Percentiles rank a stretch among this genome's conserved stretches.
phyloP scores from a whole-genome alignment of 768 basidiomycete genomes.

The Pleurotus citrinopileatus region DNA sequence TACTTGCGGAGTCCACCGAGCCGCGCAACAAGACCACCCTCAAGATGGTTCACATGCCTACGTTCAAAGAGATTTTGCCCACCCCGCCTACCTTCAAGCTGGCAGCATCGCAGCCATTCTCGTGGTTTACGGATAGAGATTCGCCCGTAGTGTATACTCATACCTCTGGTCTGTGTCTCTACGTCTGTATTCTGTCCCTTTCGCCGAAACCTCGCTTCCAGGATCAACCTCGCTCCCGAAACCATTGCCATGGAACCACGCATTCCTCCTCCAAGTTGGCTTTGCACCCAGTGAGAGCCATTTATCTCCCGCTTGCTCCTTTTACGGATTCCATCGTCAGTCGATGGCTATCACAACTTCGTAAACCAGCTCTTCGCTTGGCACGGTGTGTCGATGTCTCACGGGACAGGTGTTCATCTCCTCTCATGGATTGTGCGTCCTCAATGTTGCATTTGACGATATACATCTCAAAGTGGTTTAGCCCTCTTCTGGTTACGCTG shows the following conservation, averaged over 20 bases:
- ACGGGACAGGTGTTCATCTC: constrained; percentile 11
- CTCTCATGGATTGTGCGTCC: constrained; percentile 11
- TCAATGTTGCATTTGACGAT: too few species aligned
- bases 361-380: constrained; percentile 8
- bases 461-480: background rate
- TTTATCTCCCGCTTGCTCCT: background rate
- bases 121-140: background rate
- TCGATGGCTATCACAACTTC: constrained; percentile 7
- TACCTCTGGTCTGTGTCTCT: constrained; percentile 5
- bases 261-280: constrained; percentile 12
- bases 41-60: background rate
- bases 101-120: background rate
- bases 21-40: background rate
- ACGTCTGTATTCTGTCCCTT: background rate
- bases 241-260: constrained; percentile 13
- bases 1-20: background rate
- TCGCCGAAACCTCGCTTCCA: background rate
- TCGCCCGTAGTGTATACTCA: background rate
- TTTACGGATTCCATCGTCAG: background rate
- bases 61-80: background rate
- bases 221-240: constrained; percentile 15
- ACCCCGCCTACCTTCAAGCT: background rate
- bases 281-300: constrained; percentile 4
- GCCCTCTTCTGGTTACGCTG: constrained; percentile 14
- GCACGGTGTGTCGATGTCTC: constrained; percentile 10